Conservation (phyloP, 2,329 filamentous ascomycete species). For the Fusarium scirpi region DNA sequence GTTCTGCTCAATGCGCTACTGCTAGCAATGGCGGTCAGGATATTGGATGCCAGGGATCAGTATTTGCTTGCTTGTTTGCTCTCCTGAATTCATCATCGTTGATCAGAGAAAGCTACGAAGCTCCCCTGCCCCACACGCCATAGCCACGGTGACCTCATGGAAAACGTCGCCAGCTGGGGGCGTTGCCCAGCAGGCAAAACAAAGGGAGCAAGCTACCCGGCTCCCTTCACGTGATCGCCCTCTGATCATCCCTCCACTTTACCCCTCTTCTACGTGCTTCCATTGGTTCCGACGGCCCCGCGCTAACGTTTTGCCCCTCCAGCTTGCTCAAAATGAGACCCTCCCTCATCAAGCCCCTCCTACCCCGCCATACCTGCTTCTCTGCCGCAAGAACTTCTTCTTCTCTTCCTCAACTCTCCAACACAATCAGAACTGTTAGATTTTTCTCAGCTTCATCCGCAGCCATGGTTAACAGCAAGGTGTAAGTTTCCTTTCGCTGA, state of each 20-base stretch:
- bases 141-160: conserved; percentile 47
- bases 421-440: conserved; percentile 55
- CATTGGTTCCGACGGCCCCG: conserved; percentile 47
- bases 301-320: conserved; percentile 58
- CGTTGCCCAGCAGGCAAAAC: conserved; percentile 18
- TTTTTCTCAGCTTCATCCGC: conserved; percentile 68
- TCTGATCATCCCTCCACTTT: conserved; percentile 31
- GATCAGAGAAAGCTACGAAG: conserved; percentile 38
- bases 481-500: conserved; percentile 62
- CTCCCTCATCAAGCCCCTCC: conserved; percentile 60
- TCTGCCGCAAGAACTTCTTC: conserved; percentile 57
- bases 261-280: conserved; percentile 10
- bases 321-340: conserved; percentile 60
- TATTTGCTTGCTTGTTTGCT: conserved; percentile 22
- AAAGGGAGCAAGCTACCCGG: conserved; percentile 33
- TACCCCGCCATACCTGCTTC: conserved; percentile 60
- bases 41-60: conserved; percentile 11
- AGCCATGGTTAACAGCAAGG: conserved; percentile 76
- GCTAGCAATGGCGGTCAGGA: conserved; percentile 37
- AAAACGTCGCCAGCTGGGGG: conserved; percentile 9
- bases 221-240: conserved; percentile 49
- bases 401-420: conserved; percentile 57
- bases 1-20: conserved; percentile 17
- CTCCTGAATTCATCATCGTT: conserved; percentile 24
- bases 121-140: conserved; percentile 36